These are phyloP conservation scores for Fusarium denticulatum DNA, from an alignment of 2,329 filamentous ascomycete species.

Conservation along the genomic window DNA sequence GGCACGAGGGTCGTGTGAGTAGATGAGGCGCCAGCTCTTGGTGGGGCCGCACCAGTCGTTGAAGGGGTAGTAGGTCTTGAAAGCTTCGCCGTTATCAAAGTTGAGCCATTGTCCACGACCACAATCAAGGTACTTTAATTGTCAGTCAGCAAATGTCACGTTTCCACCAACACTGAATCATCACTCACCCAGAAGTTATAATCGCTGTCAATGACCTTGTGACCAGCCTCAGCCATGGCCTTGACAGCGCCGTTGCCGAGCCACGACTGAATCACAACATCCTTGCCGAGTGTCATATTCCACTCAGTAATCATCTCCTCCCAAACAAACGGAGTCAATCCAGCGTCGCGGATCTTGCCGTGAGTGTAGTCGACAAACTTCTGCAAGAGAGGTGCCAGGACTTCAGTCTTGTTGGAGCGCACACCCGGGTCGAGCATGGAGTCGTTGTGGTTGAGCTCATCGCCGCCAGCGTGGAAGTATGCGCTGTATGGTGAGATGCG, in stretches of 20 bases:
- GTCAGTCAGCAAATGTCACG: slow-evolving; percentile 30
- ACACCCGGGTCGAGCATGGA: slow-evolving; percentile 77
- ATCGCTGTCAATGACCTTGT: slow-evolving; percentile 78
- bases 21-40: slow-evolving; percentile 85
- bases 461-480: slow-evolving; percentile 88
- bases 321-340: slow-evolving; percentile 82
- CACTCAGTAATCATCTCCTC: slow-evolving; percentile 85
- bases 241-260: slow-evolving; percentile 70
- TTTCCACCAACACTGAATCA: too few species aligned
- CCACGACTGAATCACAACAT: slow-evolving; percentile 85
- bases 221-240: slow-evolving; percentile 68
- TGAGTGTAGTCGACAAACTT: slow-evolving; percentile 79
- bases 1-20: slow-evolving; percentile 78
- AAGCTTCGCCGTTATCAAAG: slow-evolving; percentile 67
- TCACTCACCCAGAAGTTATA: slow-evolving; percentile 78
- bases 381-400: slow-evolving; percentile 81
- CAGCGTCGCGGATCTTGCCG: slow-evolving; percentile 68
- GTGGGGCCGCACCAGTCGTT: slow-evolving; percentile 81
- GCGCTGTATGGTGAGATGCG: slow-evolving; percentile 73
- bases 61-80: slow-evolving; percentile 72
- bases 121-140: slow-evolving; percentile 78
- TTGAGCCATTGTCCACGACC: slow-evolving; percentile 83
- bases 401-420: slow-evolving; percentile 67
- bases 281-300: slow-evolving; percentile 76
- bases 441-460: slow-evolving; percentile 81